phyloP scores from a whole-genome alignment of 2,329 filamentous ascomycete species.

The Harringtonia aguacate region DNA sequence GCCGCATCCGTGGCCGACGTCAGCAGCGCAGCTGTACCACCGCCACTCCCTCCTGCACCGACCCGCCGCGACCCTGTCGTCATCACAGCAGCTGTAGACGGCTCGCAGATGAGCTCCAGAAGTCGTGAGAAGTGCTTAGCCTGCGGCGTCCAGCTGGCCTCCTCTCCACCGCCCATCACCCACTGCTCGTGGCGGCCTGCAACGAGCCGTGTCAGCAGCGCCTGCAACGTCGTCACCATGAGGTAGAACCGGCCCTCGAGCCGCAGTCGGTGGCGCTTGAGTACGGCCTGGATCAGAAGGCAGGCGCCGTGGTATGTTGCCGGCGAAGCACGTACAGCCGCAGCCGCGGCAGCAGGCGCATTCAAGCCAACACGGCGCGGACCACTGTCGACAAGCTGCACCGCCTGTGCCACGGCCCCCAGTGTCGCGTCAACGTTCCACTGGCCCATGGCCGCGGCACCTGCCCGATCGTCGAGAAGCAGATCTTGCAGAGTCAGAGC shows the following conservation, averaged over 20 bases:
- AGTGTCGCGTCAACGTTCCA: constrained; percentile 47
- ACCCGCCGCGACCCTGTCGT: not conserved
- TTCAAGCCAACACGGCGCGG: too few relatives aligned
- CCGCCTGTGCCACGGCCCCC: constrained; percentile 29
- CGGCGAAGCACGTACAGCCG: constrained; percentile 15
- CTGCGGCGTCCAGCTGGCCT: constrained; percentile 26
- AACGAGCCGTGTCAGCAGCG: constrained; percentile 44
- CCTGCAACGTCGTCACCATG: constrained; percentile 41
- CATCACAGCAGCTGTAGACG: constrained; percentile 43
- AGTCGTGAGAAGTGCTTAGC: constrained; percentile 31
- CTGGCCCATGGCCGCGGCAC: constrained; percentile 39
- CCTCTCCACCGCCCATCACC: constrained; percentile 6
- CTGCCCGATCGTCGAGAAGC: constrained; percentile 32
- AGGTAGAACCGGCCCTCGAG: constrained; percentile 53
- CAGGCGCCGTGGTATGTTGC: constrained; percentile 36
- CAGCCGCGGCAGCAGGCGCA: too few relatives aligned
- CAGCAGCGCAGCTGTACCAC: constrained; percentile 27
- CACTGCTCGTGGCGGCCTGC: constrained; percentile 20
- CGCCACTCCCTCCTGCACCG: too few relatives aligned
- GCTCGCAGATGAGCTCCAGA: constrained; percentile 33
- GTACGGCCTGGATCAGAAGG: constrained; percentile 42
- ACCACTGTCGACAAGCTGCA: not conserved
- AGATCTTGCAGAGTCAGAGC: constrained; percentile 32
- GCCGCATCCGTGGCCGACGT: constrained; percentile 51
- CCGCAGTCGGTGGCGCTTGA: constrained; percentile 48